Base-by-base conservation (phyloP, 768 basidiomycete genomes). In the Lepiota venenata region DNA sequence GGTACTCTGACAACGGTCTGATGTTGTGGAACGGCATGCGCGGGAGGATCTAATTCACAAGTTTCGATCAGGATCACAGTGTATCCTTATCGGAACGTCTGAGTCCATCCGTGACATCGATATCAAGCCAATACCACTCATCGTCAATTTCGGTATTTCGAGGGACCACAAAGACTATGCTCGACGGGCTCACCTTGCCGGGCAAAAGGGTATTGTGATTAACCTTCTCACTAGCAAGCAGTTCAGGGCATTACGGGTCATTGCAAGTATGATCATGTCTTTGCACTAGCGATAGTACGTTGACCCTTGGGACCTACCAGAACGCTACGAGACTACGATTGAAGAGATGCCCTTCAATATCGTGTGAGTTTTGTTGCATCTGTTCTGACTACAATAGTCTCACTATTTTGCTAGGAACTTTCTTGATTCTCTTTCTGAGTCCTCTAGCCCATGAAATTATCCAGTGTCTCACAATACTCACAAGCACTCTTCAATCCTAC, bases 1-100 rank as follows among this genome's bases (percentile, higher is more conserved):
- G 45, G 15, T 47, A 22, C 27, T 55, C 41, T 48, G 46, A 45
- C 36, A 25, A 44, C 65, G 93, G 91, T 92, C 97, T 76, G 96
- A 95, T 59, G 94, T 97, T 71, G 98, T 98, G 95, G 94, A 97
- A 64, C 93, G 95, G 76, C 88, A 88, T 65, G 91, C 95, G 69
- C 92, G 96, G 63, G 95, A 97, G 70, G 82, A 94, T 63, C 81
- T 98, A 75, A 98, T 99, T 95, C 95, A 94, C 70, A 94, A 98
- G 77, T 98, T 98, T 89, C 90, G 95, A 61, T 95, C 93, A 56
- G 96, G 96, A 46, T 93, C 94, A 41, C 96, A 93, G 62, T 93
- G 96, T 72, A 95, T 98, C 56, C 79, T 99, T 66, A 98, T 99
- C 79, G 97, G 96, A 61, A 99, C 96, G 64, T 95, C 98, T 76